Evolutionary conservation across 352 stramenopile genomes (phyloP).

Genomic region (Phytopythium sindhum): DNA sequence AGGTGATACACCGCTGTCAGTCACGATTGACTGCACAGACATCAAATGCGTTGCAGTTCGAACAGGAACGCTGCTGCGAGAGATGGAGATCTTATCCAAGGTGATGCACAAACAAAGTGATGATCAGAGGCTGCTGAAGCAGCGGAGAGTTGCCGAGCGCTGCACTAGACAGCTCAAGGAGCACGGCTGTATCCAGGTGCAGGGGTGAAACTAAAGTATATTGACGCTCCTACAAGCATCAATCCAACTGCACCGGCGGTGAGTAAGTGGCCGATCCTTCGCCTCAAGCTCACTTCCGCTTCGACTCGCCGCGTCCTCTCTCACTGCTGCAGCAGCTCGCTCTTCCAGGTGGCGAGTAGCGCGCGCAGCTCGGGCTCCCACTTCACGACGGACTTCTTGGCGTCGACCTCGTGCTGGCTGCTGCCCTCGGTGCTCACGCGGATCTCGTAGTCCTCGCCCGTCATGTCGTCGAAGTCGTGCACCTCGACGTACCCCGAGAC

Average conservation of each 20-base stretch:
- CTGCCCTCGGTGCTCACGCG: slow-evolving; percentile 44
- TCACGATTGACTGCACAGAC: no score
- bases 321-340: slow-evolving; percentile 79
- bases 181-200: neutral
- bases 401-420: slow-evolving; percentile 44
- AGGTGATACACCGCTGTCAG: no score
- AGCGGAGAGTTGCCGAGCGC: no score
- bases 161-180: no score
- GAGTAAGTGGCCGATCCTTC: neutral
- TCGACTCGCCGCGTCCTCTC: neutral
- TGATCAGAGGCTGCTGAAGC: no score
- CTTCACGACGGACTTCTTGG: slow-evolving; percentile 53
- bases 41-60: no score
- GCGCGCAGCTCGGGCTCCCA: slow-evolving; percentile 64
- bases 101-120: no score
- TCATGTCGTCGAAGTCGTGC: slow-evolving; percentile 85
- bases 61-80: no score
- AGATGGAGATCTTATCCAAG: no score
- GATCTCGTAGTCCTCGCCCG: slow-evolving; percentile 76
- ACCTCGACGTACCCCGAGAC: slow-evolving; percentile 70
- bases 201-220: neutral
- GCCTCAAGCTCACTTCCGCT: no score
- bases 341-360: slow-evolving; percentile 69
- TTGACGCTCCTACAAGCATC: neutral
- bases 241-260: neutral